phyloP scores from a whole-genome alignment of 352 stramenopile species.

The Phytophthora multivora region DNA sequence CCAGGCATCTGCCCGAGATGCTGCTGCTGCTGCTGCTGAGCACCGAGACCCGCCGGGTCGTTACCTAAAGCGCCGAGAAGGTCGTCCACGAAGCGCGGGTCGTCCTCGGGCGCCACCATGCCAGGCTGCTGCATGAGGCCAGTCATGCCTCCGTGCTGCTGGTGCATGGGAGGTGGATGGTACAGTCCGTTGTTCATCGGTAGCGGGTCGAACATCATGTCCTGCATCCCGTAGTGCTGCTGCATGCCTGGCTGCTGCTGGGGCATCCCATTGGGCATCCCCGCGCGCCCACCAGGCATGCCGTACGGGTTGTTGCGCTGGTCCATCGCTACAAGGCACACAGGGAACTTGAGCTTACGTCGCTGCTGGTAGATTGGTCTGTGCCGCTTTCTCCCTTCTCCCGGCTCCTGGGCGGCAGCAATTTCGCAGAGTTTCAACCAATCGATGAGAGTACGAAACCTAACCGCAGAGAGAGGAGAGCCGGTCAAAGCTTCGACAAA shows the following conservation, averaged over 20 bases:
- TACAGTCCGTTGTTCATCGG: conserved; percentile 67
- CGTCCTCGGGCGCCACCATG: conserved; percentile 63
- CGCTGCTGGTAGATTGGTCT: conserved; percentile 36
- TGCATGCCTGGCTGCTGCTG: conserved; percentile 50
- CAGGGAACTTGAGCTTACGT: not conserved
- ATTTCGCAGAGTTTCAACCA: conserved; percentile 28
- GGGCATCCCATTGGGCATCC: conserved; percentile 48
- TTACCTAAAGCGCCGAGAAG: conserved; percentile 66
- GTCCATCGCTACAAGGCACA: no score
- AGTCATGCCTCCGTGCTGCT: conserved; percentile 48
- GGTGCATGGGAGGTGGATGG: conserved; percentile 41
- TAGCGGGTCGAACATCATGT: conserved; percentile 82
- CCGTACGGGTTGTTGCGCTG: conserved; percentile 65
- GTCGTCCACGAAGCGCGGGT: conserved; percentile 75
- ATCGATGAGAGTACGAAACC: not conserved
- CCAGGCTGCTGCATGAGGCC: conserved; percentile 50
- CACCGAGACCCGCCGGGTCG: conserved; percentile 57
- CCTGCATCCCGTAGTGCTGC: conserved; percentile 69
- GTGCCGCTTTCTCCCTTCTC: conserved; percentile 19
- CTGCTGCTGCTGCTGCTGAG: conserved; percentile 48
- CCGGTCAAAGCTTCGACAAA: conserved; percentile 1
- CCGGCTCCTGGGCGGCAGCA: conserved; percentile 10
- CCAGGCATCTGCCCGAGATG: conserved; percentile 56
- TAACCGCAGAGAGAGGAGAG: conserved; percentile 1
- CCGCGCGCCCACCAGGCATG: conserved; percentile 45